A percentile compares a stretch with the other conserved stretches of the same genome.
Evolutionary conservation across 2,329 filamentous ascomycete species (phyloP).

Genomic region (Aspergillus transmontanensis): DNA sequence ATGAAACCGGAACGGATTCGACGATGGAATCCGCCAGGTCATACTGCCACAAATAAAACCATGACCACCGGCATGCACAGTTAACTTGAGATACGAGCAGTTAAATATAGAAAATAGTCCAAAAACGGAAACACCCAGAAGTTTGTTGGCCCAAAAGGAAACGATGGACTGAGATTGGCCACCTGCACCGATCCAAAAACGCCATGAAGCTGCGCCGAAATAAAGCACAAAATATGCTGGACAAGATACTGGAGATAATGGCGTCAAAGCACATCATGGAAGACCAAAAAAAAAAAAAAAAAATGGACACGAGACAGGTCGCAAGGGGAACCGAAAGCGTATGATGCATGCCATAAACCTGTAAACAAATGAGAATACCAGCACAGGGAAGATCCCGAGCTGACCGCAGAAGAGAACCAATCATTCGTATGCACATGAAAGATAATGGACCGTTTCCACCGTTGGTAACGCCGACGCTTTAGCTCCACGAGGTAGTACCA

Average conservation of each 20-base stretch:
- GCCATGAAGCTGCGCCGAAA: conserved; percentile 5
- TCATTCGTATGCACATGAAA: conserved; percentile 28
- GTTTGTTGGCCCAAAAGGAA: neutral
- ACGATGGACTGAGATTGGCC: neutral
- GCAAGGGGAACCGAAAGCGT: conserved; percentile 7
- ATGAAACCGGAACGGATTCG: neutral
- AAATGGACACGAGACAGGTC: neutral
- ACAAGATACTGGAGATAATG: conserved; percentile 3
- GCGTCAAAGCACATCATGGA: conserved; percentile 3
- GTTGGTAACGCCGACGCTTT: conserved; percentile 25
- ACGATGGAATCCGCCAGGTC: neutral
- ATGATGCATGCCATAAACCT: conserved; percentile 17
- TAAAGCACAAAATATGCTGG: conserved; percentile 1
- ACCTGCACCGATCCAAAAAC: conserved; percentile 9
- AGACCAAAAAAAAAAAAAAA: neutral
- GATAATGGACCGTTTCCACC: conserved; percentile 16
- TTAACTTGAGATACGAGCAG: neutral
- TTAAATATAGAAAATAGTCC: neutral
- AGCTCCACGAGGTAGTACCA: conserved; percentile 2
- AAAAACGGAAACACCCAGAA: neutral
- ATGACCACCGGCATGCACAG: neutral
- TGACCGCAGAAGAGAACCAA: conserved; percentile 17
- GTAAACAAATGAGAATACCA: conserved; percentile 11
- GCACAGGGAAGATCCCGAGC: conserved; percentile 18
- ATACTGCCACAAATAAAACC: conserved; percentile 1